Conservation (phyloP, 805 yeast species). For the Wickerhamia fluorescens region DNA sequence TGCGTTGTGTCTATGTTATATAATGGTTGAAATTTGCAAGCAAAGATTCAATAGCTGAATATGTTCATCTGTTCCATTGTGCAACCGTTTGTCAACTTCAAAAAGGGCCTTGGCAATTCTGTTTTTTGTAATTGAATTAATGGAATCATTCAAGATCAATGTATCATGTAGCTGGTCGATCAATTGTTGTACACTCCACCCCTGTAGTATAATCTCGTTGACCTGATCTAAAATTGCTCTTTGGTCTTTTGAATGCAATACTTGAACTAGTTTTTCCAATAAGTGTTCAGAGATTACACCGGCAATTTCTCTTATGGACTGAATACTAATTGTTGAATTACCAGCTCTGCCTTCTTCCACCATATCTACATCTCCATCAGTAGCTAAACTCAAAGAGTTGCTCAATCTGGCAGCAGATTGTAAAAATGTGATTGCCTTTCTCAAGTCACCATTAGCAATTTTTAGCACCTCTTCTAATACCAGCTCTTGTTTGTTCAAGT, state of each 20-base stretch:
- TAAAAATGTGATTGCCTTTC: conserved; percentile 84
- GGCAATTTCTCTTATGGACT: conserved; percentile 60
- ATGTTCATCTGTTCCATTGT: conserved; percentile 87
- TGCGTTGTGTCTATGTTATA: conserved; percentile 1
- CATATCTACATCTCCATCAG: conserved; percentile 26
- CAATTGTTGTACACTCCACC: conserved; percentile 76
- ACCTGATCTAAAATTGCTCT: conserved; percentile 34
- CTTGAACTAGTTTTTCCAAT: conserved; percentile 35
- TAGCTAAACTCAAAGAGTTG: conserved; percentile 10
- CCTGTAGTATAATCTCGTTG: conserved; percentile 50
- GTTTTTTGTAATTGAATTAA: conserved; percentile 52
- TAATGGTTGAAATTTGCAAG: conserved; percentile 20
- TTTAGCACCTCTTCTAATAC: conserved; percentile 57
- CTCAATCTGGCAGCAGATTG: conserved; percentile 73
- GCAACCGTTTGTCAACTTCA: conserved; percentile 64
- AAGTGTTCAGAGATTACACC: conserved; percentile 58
- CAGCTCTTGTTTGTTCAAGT: conserved; percentile 32
- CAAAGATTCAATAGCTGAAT: conserved; percentile 66
- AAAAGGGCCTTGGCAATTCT: conserved; percentile 58
- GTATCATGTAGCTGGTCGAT: conserved; percentile 65
- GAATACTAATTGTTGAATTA: conserved; percentile 34
- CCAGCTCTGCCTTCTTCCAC: conserved; percentile 15
- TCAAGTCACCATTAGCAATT: conserved; percentile 84
- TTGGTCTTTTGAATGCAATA: conserved; percentile 20
- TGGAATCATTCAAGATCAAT: conserved; percentile 48